A percentile compares a stretch with the other conserved stretches of the same genome.
Evolutionary conservation across 495 filamentous ascomycete species (phyloP).

Genomic region (Talaromyces proteolyticus): DNA sequence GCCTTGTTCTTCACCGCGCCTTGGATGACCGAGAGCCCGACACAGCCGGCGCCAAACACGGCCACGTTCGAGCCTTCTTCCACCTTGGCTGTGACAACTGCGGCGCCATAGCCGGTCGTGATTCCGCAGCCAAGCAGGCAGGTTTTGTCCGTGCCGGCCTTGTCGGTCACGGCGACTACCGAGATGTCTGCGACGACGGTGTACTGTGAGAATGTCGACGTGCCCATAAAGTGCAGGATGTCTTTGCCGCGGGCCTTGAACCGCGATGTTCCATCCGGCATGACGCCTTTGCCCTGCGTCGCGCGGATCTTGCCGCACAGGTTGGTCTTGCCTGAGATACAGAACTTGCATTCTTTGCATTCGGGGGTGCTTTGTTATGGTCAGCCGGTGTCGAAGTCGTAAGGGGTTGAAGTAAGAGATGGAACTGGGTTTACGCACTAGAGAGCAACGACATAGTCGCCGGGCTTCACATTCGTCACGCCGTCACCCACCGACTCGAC

Average conservation of each 20-base stretch:
- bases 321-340: conserved; percentile 98
- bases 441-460: conserved; percentile 81
- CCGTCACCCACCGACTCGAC: conserved; percentile 97
- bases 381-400: not conserved
- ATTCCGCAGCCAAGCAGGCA: conserved; percentile 97
- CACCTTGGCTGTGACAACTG: conserved; percentile 83
- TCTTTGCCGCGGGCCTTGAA: conserved; percentile 93
- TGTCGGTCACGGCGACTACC: conserved; percentile 83
- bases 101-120: conserved; percentile 96
- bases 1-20: conserved; percentile 87
- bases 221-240: conserved; percentile 98
- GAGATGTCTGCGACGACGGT: conserved; percentile 98
- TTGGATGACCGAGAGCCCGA: conserved; percentile 91
- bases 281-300: conserved; percentile 91
- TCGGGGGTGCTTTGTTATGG: conserved; percentile 71
- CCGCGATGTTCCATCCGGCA: conserved; percentile 95
- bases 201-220: conserved; percentile 97
- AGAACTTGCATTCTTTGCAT: conserved; percentile 98
- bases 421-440: conserved; percentile 53
- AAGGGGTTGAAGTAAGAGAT: not conserved
- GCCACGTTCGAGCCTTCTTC: conserved; percentile 89
- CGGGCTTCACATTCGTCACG: conserved; percentile 85
- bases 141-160: conserved; percentile 93
- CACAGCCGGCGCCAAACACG: conserved; percentile 92
- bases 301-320: conserved; percentile 98